Conservation (phyloP, 345 rosid genomes). For the Clausena lansium region DNA sequence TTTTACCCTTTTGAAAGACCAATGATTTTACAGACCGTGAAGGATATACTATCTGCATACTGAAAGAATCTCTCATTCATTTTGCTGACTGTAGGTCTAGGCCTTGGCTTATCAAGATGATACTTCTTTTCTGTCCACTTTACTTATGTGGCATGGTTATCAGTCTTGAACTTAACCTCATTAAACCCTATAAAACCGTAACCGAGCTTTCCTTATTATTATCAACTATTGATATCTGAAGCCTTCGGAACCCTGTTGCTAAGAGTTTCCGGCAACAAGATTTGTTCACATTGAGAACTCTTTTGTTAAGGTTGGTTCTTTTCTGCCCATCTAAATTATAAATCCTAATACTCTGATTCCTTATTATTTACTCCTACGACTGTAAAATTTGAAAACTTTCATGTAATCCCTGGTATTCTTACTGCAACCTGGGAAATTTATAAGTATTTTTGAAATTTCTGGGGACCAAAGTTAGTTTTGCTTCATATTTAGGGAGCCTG, state of each 20-base stretch:
- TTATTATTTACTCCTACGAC: neutral
- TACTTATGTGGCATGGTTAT: neutral
- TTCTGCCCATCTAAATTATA: neutral
- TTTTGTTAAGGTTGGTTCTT: neutral
- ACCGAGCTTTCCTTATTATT: neutral
- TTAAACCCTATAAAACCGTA: neutral
- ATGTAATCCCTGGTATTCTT: neutral
- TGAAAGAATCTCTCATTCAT: neutral
- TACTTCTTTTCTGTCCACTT: too few relatives aligned
- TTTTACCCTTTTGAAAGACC: too few relatives aligned
- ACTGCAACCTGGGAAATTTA: neutral
- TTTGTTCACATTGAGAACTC: neutral
- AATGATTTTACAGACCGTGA: neutral
- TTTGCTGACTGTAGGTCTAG: neutral
- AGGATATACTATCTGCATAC: neutral
- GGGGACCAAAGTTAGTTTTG: neutral
- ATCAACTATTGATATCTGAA: neutral
- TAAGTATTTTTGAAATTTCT: too few relatives aligned
- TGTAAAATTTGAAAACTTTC: neutral
- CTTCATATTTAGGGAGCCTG: neutral
- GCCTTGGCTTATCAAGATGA: neutral
- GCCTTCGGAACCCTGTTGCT: neutral
- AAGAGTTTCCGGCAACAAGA: neutral
- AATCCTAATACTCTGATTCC: neutral
- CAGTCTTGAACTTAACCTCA: neutral